These are phyloP conservation scores for Penicillium concentricum DNA, from an alignment of 2,329 filamentous ascomycete species.

Conservation along the genomic window DNA sequence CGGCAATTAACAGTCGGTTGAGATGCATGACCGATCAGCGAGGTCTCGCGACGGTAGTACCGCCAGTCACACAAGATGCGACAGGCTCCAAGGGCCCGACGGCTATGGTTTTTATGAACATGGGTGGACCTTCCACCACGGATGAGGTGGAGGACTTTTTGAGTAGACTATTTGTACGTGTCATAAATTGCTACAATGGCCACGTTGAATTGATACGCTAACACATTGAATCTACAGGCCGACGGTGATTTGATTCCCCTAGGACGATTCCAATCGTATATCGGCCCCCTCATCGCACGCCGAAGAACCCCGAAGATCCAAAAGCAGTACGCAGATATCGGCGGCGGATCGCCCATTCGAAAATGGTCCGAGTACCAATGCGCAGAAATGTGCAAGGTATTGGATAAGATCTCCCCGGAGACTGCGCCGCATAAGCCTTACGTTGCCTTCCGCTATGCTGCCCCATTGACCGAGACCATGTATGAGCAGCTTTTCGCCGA, in stretches of 20 bases:
- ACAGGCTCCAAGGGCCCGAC: conserved; percentile 75
- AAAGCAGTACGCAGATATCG: conserved; percentile 92
- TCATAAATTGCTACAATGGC: not conserved
- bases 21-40: conserved; percentile 25
- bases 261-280: conserved; percentile 82
- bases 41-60: conserved; percentile 60
- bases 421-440: conserved; percentile 97
- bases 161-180: conserved; percentile 81
- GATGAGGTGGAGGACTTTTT: conserved; percentile 88
- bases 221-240: conserved; percentile 55
- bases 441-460: conserved; percentile 92
- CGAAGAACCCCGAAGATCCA: conserved; percentile 93
- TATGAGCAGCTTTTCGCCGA: conserved; percentile 80
- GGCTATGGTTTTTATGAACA: conserved; percentile 98
- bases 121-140: conserved; percentile 90
- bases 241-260: conserved; percentile 96
- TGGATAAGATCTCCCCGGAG: conserved; percentile 86
- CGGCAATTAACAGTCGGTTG: conserved; percentile 22
- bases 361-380: conserved; percentile 98
- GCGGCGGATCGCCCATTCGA: conserved; percentile 94
- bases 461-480: conserved; percentile 91
- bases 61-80: conserved; percentile 77
- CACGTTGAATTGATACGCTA: not conserved
- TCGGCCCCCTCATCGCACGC: conserved; percentile 82
- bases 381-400: conserved; percentile 92